A percentile compares a stretch with the other conserved stretches of the same genome.
Conservation (phyloP, 345 rosid genomes). For the Arabis hirsuta region DNA sequence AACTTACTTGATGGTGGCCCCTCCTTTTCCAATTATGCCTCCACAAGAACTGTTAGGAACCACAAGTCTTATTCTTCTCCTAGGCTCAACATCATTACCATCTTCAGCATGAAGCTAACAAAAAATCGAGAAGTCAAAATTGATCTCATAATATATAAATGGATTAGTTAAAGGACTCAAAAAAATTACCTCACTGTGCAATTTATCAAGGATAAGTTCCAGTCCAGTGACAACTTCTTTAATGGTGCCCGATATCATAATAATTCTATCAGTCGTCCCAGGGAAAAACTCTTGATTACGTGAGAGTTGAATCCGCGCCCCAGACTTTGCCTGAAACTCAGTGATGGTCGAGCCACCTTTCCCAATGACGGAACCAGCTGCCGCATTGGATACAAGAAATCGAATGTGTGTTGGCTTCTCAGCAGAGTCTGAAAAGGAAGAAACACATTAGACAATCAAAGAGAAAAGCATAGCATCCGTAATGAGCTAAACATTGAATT, state of each 20-base stretch:
- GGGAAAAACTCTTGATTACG: conserved; percentile 95
- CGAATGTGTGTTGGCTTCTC: conserved; percentile 85
- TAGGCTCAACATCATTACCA: conserved; percentile 78
- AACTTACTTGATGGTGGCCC: conserved; percentile 91
- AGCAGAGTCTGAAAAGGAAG: conserved; percentile 51
- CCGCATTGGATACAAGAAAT: conserved; percentile 96
- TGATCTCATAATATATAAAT: conserved; percentile 20
- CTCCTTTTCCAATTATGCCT: conserved; percentile 99
- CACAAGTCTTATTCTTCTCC: conserved; percentile 81
- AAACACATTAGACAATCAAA: not conserved
- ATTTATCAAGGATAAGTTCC: conserved; percentile 84
- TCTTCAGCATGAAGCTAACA: conserved; percentile 76
- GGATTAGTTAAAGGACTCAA: not conserved
- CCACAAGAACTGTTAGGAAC: conserved; percentile 98
- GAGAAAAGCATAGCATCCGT: not conserved
- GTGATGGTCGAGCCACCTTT: conserved; percentile 98
- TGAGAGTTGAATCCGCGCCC: conserved; percentile 95
- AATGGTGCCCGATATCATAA: conserved; percentile 77
- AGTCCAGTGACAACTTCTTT: conserved; percentile 81
- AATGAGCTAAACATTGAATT: conserved; percentile 1
- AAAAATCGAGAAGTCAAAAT: conserved; percentile 31
- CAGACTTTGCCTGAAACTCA: conserved; percentile 92
- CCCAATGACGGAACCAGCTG: conserved; percentile 99
- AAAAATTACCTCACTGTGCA: conserved; percentile 80
- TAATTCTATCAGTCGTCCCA: conserved; percentile 91